Evolutionary conservation across 805 yeast species (phyloP).

Genomic region (Pichia californica): DNA sequence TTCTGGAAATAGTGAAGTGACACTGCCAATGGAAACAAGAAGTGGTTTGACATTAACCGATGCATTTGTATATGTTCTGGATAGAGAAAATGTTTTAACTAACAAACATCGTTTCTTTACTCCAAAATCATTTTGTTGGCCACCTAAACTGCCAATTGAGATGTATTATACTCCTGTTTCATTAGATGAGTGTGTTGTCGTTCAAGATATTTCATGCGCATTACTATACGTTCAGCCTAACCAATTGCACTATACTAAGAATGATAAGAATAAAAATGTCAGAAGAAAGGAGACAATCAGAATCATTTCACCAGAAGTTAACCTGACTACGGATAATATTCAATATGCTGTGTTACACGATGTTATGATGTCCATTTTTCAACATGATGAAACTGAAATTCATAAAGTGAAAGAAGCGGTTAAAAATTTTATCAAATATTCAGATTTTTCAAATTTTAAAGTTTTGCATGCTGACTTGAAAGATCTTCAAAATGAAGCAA

Average conservation of each 20-base stretch:
- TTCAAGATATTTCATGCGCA: constrained; percentile 49
- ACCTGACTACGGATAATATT: constrained; percentile 47
- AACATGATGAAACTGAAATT: constrained; percentile 30
- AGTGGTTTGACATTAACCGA: constrained; percentile 51
- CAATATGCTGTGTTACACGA: constrained; percentile 51
- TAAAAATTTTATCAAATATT: constrained; percentile 27
- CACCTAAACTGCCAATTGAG: constrained; percentile 62
- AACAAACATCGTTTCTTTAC: constrained; percentile 29
- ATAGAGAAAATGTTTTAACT: constrained; percentile 30
- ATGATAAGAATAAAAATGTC: constrained; percentile 11
- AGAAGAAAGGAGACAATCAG: constrained; percentile 16
- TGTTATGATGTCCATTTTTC: constrained; percentile 39
- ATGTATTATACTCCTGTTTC: constrained; percentile 45
- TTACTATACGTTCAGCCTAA: constrained; percentile 46
- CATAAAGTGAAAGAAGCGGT: constrained; percentile 35
- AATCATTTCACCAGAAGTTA: constrained; percentile 37
- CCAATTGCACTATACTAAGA: constrained; percentile 36
- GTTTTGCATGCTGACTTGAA: constrained; percentile 16
- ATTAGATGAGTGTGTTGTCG: constrained; percentile 38
- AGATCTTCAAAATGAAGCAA: constrained; percentile 19
- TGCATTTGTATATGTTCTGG: constrained; percentile 47
- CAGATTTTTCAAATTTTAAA: constrained; percentile 21
- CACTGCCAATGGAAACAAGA: constrained; percentile 47
- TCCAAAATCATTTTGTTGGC: constrained; percentile 41
- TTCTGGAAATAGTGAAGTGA: constrained; percentile 34